Percentiles rank a stretch among this genome's conserved stretches.
These are phyloP conservation scores for Oryza longistaminata DNA, from an alignment of 176 grass and related monocot genomes.

Conservation along the genomic window DNA sequence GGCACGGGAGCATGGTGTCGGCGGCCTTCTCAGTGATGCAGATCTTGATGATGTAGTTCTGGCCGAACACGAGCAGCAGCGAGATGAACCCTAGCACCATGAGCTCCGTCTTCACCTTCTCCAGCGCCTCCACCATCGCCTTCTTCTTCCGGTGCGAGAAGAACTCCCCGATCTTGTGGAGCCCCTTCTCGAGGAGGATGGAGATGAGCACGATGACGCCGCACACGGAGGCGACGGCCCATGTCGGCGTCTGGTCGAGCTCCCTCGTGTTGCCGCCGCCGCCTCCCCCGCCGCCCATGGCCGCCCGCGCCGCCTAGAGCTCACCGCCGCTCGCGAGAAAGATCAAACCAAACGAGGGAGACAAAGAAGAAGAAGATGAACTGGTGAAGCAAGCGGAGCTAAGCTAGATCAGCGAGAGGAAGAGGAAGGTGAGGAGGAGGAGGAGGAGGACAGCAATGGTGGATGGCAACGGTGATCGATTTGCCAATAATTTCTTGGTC, in stretches of 20 bases:
- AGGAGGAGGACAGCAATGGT: conserved; percentile 8
- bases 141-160: conserved; percentile 77
- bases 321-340: background rate
- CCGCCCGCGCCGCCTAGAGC: background rate
- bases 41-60: conserved; percentile 82
- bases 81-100: conserved; percentile 98
- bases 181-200: conserved; percentile 63
- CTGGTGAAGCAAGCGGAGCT: background rate
- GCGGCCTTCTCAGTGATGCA: conserved; percentile 71
- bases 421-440: background rate
- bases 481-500: conserved; percentile 17
- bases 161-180: conserved; percentile 64
- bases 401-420: background rate
- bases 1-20: conserved; percentile 86
- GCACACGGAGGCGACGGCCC: conserved; percentile 71
- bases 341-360: conserved; percentile 19
- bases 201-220: conserved; percentile 70
- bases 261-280: conserved; percentile 50
- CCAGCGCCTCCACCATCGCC: conserved; percentile 82
- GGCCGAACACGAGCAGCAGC: conserved; percentile 79
- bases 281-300: conserved; percentile 40
- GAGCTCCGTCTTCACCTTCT: conserved; percentile 96
- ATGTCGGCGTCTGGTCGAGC: conserved; percentile 68
- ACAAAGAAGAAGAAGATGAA: conserved; percentile 7
- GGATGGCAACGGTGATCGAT: background rate